Evolutionary conservation across 2,329 filamentous ascomycete genomes (phyloP), one percentile per base, ranked within the genome.

Genomic region (Fusarium protoensiforme): DNA sequence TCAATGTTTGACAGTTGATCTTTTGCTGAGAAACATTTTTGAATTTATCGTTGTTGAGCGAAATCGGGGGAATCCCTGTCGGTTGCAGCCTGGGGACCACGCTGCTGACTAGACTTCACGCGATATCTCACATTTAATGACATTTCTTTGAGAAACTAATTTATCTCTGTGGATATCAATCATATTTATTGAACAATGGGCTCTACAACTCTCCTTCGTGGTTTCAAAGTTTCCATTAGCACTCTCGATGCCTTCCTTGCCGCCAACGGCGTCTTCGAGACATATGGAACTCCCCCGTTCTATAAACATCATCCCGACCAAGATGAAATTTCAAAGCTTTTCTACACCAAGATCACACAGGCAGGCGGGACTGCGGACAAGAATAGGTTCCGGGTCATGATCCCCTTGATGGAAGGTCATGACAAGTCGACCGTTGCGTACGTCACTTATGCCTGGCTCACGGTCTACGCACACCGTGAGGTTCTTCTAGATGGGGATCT

Each of bases 151-250:
- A n/a, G 18, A 13, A 51, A 51, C 3, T 14, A n/a, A 20, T 11
- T 1, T 20, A 18, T 0, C 0, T n/a, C 6, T 20, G 10, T 13
- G 0, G 8, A 14, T 3, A 10, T 31, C 3, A 20, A 20, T 8
- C 10, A n/a, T 8, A 0, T 3, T 13, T 4, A 18, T 7, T 22
- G 7, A 11, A 36, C 1, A 2, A 51, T 38, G 41, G 59, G 41
- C 2, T 38, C 41, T 29, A 36, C 41, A 6, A 51, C 29, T 6
- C 29, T 48, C 2, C 20, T 61, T 3, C 33, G 24, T 39, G 33
- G 35, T 4, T 31, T 62, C 11, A 54, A 51, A 39, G 27, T 62
- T 18, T 39, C 60, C 11, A 11, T 41, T 1, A 6, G 20, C 9
- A 33, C 33, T 10, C 46, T 54, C 6, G 29, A 62, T 24, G 46